Base-by-base conservation (phyloP, 83 land plant species). In the Larix sibirica region DNA sequence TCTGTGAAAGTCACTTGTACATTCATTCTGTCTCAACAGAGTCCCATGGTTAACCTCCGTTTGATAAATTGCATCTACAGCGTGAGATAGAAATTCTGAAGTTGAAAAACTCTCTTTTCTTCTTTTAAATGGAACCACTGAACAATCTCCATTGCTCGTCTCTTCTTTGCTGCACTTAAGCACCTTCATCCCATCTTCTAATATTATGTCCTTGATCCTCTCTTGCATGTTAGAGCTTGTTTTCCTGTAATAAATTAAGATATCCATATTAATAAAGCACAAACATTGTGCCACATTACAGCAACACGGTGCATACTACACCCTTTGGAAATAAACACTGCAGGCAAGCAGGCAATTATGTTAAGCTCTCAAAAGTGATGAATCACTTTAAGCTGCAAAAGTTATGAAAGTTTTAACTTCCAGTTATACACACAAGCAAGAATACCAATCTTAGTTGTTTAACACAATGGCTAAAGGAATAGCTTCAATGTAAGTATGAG, bases 221-320 rank as follows among this genome's bases (percentile, higher is more conserved):
- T 73, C 77, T 42, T 42, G 56, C 56, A 73, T 73, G 77, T 42
- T 73, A n/a, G 56, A 42, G 26, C 77, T 73, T 73, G 77, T 73
- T 73, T 73, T 42, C 56, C 77, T 73, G 77, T 2, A 6, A 42
- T 73, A 42, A 71, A 73, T 21, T 20, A 4, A 73, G 12, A 44
- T 7, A 2, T 7, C 9, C 4, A 42, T 73, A 73, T 40, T 73
- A 73, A 1, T 73, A 40, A 50, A 42, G 54, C 56, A 73, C 24
- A 40, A 18, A 73, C 3, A 42, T 8, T n/a, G 54, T 12, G 21
- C 56, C n/a, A 44, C 14, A 42, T 42, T 44, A 42, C 56, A 42
- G 24, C 4, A n/a, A 73, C 76, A 71, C 6, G 50, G 50, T 44
- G 9, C 50, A 44, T 44, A 44, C 50, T 44, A 12, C 56, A 73